Evolutionary conservation across 2,329 filamentous ascomycete genomes (phyloP), one percentile per base, ranked within the genome.

Genomic region (Fusarium staphyleae): DNA sequence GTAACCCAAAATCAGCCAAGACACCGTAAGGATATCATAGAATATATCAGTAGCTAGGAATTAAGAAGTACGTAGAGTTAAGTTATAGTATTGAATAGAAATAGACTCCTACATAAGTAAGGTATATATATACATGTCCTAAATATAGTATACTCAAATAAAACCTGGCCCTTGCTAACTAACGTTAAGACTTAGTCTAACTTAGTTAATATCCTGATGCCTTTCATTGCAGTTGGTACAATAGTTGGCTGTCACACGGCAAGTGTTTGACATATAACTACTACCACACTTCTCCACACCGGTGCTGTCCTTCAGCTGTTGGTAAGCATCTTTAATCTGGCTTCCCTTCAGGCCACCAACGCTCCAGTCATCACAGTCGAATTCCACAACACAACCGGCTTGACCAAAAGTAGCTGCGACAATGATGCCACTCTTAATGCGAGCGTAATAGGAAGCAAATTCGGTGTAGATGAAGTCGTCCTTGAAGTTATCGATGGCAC

Each of bases 201-300:
- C n/a, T n/a, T n/a, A n/a, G n/a, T n/a, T n/a, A n/a, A n/a, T n/a
- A n/a, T n/a, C n/a, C n/a, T n/a, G n/a, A n/a, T n/a, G n/a, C n/a
- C n/a, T n/a, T n/a, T n/a, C n/a, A 5, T 44, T 18, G 13, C 55
- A 63, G 3, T 55, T 57, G 2, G 58, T 60, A 15, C 60, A 63
- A 19, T 62, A 63, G 39, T 63, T 60, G 1, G 48, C 7, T 0
- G 43, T 60, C 10, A 63, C 32, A 7, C 50, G 55, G 2, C 55
- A 62, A 0, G 3, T 60, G 37, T 63, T 60, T 0, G 60, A 62
- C 0, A 63, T 47, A 18, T 63, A 62, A 0, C 45, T 40, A 15
- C 48, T 60, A 28, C 58, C 60, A 3, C 60, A 63, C 19, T 62
- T 63, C 8, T 13, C 22, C 3, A 57, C 46, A 2, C 34, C 52